A percentile compares a stretch with the other conserved stretches of the same genome.
These are phyloP conservation scores for Lepiota venenata DNA, from an alignment of 768 basidiomycete species.

Conservation along the genomic window DNA sequence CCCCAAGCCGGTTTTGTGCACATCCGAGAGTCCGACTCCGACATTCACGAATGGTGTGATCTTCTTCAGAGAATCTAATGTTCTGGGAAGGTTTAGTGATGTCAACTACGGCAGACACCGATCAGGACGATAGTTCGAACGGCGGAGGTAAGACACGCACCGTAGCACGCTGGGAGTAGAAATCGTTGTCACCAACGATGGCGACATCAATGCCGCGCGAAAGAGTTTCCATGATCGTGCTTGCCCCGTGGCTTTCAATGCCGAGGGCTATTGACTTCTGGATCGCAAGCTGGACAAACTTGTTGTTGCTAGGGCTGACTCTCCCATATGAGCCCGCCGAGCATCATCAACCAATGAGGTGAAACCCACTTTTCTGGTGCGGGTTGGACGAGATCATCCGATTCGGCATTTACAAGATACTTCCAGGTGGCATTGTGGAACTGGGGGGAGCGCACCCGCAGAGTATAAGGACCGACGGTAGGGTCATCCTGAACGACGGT, in stretches of 20 bases:
- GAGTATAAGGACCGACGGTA: constrained; percentile 30
- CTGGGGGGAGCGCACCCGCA: constrained; percentile 87
- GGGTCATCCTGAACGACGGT: constrained; percentile 54
- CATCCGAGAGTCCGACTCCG: constrained; percentile 64
- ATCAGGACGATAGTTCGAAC: constrained; percentile 3
- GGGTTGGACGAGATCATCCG: constrained; percentile 30
- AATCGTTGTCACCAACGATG: constrained; percentile 94
- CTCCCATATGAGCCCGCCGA: constrained; percentile 9
- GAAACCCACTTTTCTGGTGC: constrained; percentile 36
- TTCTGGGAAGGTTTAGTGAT: constrained; percentile 55
- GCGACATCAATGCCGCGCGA: constrained; percentile 65
- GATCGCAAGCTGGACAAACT: constrained; percentile 91
- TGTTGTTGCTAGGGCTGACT: constrained; percentile 62
- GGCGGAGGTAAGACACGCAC: constrained; percentile 35
- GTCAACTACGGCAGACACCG: constrained; percentile 49
- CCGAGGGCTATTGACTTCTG: constrained; percentile 71
- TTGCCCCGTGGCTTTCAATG: constrained; percentile 49
- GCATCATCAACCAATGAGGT: constrained; percentile 10
- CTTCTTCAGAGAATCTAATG: constrained; percentile 56
- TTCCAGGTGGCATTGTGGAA: constrained; percentile 80
- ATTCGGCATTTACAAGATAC: constrained; percentile 51
- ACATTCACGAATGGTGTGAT: constrained; percentile 79
- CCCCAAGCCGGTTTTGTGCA: constrained; percentile 98
- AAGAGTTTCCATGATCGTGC: constrained; percentile 40
- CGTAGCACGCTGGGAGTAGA: constrained; percentile 91